Evolutionary conservation across 805 yeast species (phyloP).

Genomic region (Candida tibetensis): DNA sequence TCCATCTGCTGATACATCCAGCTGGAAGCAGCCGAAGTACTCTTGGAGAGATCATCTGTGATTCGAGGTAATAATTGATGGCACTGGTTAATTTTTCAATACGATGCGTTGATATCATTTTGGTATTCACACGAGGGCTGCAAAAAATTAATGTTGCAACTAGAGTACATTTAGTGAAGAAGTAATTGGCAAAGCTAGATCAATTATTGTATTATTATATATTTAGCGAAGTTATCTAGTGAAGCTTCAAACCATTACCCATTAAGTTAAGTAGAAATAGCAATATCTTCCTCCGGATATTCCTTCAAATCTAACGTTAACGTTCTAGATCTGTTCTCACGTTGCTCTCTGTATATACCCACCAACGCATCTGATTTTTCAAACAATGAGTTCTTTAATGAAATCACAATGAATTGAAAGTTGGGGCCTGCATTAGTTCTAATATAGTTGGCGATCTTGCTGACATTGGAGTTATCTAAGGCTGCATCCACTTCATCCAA

Average conservation of each 20-base stretch:
- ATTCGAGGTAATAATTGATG: too few relatives aligned
- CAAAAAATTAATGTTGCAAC: too few relatives aligned
- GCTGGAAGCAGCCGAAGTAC: slow-evolving; percentile 1
- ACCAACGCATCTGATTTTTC: slow-evolving; percentile 88
- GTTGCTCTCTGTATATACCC: slow-evolving; percentile 86
- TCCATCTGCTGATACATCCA: slow-evolving; percentile 1
- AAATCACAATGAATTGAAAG: slow-evolving; percentile 89
- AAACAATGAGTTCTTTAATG: slow-evolving; percentile 81
- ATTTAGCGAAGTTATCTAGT: too few relatives aligned
- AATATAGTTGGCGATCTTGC: slow-evolving; percentile 82
- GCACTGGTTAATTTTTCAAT: too few relatives aligned
- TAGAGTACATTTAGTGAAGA: too few relatives aligned
- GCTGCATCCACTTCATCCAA: slow-evolving; percentile 99
- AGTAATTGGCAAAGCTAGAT: too few relatives aligned
- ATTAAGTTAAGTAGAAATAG: slow-evolving; percentile 3
- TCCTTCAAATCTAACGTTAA: slow-evolving; percentile 69
- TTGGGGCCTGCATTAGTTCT: slow-evolving; percentile 68
- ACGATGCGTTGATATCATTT: too few relatives aligned
- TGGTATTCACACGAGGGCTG: too few relatives aligned
- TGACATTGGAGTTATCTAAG: slow-evolving; percentile 84
- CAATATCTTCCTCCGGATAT: slow-evolving; percentile 42
- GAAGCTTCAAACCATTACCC: too few relatives aligned
- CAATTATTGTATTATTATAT: too few relatives aligned
- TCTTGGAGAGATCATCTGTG: too few relatives aligned
- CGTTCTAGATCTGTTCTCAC: slow-evolving; percentile 67